Percentiles rank a stretch among this genome's conserved stretches.
These are phyloP conservation scores for Calonectria hawksworthii DNA, from an alignment of 2,329 filamentous ascomycete genomes.

Conservation along the genomic window DNA sequence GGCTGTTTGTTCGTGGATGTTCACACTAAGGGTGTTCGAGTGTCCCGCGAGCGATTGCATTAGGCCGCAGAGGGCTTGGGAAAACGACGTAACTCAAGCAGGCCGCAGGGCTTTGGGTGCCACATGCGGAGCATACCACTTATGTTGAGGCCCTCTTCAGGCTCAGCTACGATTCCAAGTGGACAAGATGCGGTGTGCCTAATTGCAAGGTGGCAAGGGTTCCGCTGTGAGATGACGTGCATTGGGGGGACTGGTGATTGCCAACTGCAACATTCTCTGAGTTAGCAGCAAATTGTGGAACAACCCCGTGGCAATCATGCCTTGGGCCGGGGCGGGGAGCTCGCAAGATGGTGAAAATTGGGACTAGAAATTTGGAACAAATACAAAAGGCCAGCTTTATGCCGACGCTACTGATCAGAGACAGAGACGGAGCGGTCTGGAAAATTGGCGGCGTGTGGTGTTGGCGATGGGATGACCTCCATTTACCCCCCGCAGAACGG, in stretches of 20 bases:
- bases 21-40: neutral
- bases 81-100: neutral
- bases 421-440: conserved; percentile 5
- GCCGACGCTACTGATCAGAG: neutral
- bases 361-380: neutral
- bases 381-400: neutral
- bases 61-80: neutral
- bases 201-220: conserved; percentile 9
- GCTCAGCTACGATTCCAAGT: neutral
- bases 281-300: conserved; percentile 9
- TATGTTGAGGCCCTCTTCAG: neutral
- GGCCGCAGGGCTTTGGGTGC: neutral
- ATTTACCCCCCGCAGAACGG: conserved; percentile 34
- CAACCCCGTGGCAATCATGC: neutral
- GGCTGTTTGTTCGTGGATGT: neutral
- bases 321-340: neutral
- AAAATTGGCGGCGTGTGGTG: conserved; percentile 23
- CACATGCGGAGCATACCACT: neutral
- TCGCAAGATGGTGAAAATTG: neutral
- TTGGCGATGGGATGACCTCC: conserved; percentile 35
- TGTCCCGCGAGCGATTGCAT: neutral
- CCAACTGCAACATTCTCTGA: conserved; percentile 8
- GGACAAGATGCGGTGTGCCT: conserved; percentile 32
- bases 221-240: conserved; percentile 21
- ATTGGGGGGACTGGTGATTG: conserved; percentile 8